phyloP scores from a whole-genome alignment of 176 grass and related monocot genomes.

The Carex kokanica region DNA sequence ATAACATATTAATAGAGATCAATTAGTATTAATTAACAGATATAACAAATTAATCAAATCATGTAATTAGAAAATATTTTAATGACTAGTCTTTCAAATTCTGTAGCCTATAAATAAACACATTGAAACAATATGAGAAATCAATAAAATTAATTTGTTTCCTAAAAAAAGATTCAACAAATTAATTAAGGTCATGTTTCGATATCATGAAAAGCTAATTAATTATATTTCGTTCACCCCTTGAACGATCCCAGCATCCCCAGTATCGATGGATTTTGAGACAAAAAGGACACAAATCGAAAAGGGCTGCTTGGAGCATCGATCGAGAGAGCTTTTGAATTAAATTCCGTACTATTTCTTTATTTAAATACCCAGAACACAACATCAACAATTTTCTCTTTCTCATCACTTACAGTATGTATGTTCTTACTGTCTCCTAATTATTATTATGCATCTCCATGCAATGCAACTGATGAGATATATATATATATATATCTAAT shows the following conservation, averaged over 20 bases:
- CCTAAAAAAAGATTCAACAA: too few relatives aligned
- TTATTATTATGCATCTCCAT: slow-evolving; percentile 13
- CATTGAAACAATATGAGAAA: too few relatives aligned
- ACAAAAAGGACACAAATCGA: slow-evolving; percentile 22
- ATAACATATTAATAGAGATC: too few relatives aligned
- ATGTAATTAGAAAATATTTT: too few relatives aligned
- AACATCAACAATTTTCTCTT: slow-evolving; percentile 18
- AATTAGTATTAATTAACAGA: too few relatives aligned
- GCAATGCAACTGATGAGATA: slow-evolving; percentile 19
- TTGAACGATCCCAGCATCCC: slow-evolving; percentile 22
- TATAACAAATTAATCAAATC: too few relatives aligned
- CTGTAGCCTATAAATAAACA: too few relatives aligned
- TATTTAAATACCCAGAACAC: slow-evolving; percentile 53
- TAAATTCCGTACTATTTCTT: slow-evolving; percentile 14
- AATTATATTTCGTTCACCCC: not conserved
- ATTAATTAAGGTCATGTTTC: too few relatives aligned
- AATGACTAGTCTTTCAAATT: too few relatives aligned
- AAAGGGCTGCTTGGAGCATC: slow-evolving; percentile 31
- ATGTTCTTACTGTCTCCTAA: slow-evolving; percentile 6
- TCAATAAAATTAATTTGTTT: too few relatives aligned
- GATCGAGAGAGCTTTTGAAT: slow-evolving; percentile 26
- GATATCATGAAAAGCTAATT: not conserved
- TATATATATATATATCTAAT: not conserved
- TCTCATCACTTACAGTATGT: not conserved
- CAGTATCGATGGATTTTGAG: slow-evolving; percentile 15